phyloP scores from a whole-genome alignment of 352 stramenopile genomes.

The Pythium aquatile region DNA sequence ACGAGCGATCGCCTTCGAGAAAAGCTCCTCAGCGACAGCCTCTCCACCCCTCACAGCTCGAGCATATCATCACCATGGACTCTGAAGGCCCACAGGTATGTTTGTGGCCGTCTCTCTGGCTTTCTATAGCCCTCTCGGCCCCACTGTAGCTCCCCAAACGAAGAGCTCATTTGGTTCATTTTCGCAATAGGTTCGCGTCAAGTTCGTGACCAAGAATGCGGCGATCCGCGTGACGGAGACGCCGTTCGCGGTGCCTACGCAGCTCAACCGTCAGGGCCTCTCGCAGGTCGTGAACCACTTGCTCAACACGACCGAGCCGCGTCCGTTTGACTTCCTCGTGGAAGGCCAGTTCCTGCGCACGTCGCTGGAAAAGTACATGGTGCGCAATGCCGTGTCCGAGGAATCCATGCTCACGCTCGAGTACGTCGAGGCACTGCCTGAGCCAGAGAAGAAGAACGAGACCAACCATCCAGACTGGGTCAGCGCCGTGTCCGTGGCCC shows the following conservation, averaged over 20 bases:
- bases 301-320: conserved; percentile 52
- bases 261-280: conserved; percentile 73
- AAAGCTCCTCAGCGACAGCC: not conserved
- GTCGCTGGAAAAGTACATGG: conserved; percentile 77
- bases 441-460: conserved; percentile 64
- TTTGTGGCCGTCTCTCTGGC: not conserved
- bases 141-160: not conserved
- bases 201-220: conserved; percentile 88
- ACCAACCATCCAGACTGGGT: conserved; percentile 87
- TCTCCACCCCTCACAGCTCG: not conserved
- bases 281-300: conserved; percentile 91
- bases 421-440: conserved; percentile 82
- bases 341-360: conserved; percentile 74
- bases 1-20: not conserved
- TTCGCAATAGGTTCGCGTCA: conserved; percentile 71
- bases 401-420: conserved; percentile 86
- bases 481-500: conserved; percentile 56
- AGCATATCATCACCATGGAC: conserved; percentile 27
- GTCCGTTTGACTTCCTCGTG: conserved; percentile 87
- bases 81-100: conserved; percentile 39
- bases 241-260: conserved; percentile 84
- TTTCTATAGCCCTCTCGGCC: not conserved
- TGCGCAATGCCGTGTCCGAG: conserved; percentile 59
- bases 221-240: conserved; percentile 88
- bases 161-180: not conserved